These are phyloP conservation scores for Lotus japonicus DNA, from an alignment of 306 rosid genomes.

Conservation along the genomic window DNA sequence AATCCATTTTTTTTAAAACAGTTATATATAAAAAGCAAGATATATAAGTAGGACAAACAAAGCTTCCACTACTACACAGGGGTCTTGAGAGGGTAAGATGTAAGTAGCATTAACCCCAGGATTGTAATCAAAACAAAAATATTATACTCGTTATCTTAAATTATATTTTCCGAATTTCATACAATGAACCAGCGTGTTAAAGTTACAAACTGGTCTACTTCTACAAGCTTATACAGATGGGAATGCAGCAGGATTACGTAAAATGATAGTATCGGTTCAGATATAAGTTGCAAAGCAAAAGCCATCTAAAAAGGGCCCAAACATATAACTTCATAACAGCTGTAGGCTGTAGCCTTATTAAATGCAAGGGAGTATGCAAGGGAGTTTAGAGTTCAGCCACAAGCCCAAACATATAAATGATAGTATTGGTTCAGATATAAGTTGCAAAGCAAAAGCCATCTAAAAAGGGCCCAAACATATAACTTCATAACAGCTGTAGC, in stretches of 20 bases:
- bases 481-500: not conserved
- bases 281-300: not conserved
- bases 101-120: not conserved
- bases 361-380: too few species aligned
- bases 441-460: not conserved
- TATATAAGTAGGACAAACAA: not conserved
- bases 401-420: too few species aligned
- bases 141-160: not conserved
- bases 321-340: not conserved
- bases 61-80: not conserved
- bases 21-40: not conserved
- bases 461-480: not conserved
- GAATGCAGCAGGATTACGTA: not conserved
- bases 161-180: not conserved
- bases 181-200: not conserved
- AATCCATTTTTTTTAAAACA: too few species aligned
- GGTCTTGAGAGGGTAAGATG: slow-evolving; percentile 1
- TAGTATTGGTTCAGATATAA: not conserved
- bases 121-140: not conserved
- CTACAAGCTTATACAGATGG: not conserved
- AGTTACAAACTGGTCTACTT: slow-evolving; percentile 4
- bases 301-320: not conserved
- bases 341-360: not conserved
- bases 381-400: not conserved
- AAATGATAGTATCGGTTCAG: not conserved